phyloP scores from a whole-genome alignment of 139 green algal genomes.

The Tetradesmus lagerheimii region DNA sequence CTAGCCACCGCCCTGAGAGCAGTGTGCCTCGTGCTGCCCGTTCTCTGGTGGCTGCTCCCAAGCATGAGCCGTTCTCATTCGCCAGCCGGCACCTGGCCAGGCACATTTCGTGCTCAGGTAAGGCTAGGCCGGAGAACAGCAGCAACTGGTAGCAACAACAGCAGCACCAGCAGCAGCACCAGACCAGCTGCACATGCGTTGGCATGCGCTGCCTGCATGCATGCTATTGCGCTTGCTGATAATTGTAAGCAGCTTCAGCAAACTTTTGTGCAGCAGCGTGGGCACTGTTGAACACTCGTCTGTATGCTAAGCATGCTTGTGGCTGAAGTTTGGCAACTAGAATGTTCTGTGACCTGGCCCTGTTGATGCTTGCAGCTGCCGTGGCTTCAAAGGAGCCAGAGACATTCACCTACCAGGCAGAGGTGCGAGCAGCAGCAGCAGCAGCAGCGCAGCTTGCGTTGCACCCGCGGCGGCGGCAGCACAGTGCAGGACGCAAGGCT shows the following conservation, averaged over 20 bases:
- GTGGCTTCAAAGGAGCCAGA: constrained; percentile 60
- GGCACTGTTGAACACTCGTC: not conserved
- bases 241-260: not conserved
- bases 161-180: not conserved
- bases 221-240: not conserved
- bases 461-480: not conserved
- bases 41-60: constrained; percentile 16
- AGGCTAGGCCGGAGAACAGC: not conserved
- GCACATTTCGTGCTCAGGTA: constrained; percentile 25
- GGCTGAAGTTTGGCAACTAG: not conserved
- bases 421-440: constrained; percentile 58
- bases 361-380: constrained; percentile 28
- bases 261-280: not conserved
- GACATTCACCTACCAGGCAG: constrained; percentile 85
- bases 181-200: not conserved
- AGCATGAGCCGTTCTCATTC: constrained; percentile 21
- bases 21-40: not conserved
- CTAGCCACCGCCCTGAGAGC: not conserved
- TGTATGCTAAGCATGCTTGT: not conserved
- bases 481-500: no score
- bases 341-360: not conserved
- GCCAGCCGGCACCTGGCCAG: constrained; percentile 14
- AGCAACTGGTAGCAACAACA: not conserved
- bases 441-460: not conserved
- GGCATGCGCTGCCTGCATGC: not conserved